Conservation (phyloP, 805 yeast genomes). For the Maudiozyma turicensis region DNA sequence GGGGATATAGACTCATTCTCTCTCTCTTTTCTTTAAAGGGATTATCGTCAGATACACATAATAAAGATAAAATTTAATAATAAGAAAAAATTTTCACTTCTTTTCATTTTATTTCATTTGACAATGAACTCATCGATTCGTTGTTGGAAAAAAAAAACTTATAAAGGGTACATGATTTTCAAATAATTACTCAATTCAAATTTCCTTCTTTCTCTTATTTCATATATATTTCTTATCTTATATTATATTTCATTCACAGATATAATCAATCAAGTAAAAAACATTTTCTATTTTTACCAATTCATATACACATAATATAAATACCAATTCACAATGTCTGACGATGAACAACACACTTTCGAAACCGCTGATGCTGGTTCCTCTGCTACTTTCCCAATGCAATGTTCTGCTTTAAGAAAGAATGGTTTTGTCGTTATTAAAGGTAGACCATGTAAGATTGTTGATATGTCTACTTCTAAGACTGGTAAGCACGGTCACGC, state of each 20-base stretch:
- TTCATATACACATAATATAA: not conserved
- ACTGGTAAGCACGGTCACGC: conserved; percentile 99
- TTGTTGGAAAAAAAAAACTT: not conserved
- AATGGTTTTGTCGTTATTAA: conserved; percentile 97
- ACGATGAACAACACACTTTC: conserved; percentile 71
- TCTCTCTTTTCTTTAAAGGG: no score
- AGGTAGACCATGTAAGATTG: conserved; percentile 98
- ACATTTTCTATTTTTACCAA: not conserved
- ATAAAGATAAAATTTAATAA: no score
- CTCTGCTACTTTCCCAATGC: conserved; percentile 94
- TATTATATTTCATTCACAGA: not conserved
- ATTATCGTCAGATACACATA: no score
- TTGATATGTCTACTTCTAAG: conserved; percentile 98
- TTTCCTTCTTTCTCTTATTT: not conserved
- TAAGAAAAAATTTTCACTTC: no score
- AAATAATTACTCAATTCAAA: not conserved
- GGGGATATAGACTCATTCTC: no score
- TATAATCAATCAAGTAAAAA: not conserved
- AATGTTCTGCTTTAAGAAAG: conserved; percentile 99
- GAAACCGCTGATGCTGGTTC: conserved; percentile 98
- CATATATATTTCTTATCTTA: not conserved
- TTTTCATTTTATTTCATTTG: no score
- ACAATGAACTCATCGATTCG: no score
- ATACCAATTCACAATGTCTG: conserved; percentile 18
- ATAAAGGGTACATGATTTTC: conserved; percentile 1